Base-by-base conservation (phyloP, 192 early-diverging fungal species). In the Mortierella claussenii region DNA sequence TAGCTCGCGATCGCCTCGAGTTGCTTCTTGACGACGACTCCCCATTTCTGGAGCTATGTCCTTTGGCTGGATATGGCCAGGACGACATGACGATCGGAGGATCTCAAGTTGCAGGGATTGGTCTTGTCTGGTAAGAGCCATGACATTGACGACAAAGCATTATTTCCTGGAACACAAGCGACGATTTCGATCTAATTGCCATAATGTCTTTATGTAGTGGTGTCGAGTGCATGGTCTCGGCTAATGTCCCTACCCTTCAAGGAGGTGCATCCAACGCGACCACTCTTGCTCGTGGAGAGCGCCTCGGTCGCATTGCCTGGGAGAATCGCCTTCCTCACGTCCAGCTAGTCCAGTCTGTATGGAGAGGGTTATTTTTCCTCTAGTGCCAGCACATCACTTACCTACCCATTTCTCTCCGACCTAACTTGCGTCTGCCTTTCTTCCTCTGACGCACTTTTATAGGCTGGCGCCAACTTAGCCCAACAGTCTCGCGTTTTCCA, bases 401-500 rank as follows among this genome's bases (percentile, higher is more conserved):
- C n/a, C n/a, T n/a, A n/a, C n/a, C n/a, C n/a, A n/a, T n/a, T n/a
- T n/a, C n/a, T n/a, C n/a, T n/a, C n/a, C n/a, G n/a, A n/a, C n/a
- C n/a, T n/a, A n/a, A n/a, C n/a, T n/a, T n/a, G n/a, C n/a, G n/a
- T 48, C 28, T 4, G 11, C 26, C 3, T 30, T 48, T 27, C 30
- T 21, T n/a, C 31, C 32, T 18, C 0, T n/a, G n/a, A n/a, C n/a
- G n/a, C n/a, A n/a, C n/a, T n/a, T n/a, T n/a, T n/a, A 27, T 69
- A 87, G 86, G 89, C 85, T 27, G 89, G 89, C 31, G 89, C 88
- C 5, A 90, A 89, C 63, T 62, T 90, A 9, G 83, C 83, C 10
- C 89, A 90, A 65, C 89, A 90, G 74, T 88, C 82, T 26, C 68
- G 81, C 47, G 89, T 90, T 2, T 90, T 89, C 62, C 86, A 89